These are phyloP conservation scores for Volvariella surrecta DNA, from an alignment of 1,284 basidiomycete species.

Conservation along the genomic window DNA sequence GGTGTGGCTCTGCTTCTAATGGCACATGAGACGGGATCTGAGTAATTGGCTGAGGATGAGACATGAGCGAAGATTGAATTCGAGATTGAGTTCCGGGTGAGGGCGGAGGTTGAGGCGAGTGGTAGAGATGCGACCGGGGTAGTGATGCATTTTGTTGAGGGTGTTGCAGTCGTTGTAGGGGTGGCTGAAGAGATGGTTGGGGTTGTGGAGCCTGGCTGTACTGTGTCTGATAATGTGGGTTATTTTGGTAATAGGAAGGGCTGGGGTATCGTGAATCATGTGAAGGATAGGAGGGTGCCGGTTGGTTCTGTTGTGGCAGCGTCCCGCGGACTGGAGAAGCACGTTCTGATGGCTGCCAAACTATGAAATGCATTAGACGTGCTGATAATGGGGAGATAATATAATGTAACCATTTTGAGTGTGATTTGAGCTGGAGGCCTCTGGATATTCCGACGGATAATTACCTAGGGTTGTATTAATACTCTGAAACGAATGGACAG, in stretches of 20 bases:
- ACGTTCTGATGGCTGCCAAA: conserved; percentile 41
- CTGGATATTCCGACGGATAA: conserved; percentile 13
- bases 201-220: conserved; percentile 1
- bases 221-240: neutral
- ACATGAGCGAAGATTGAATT: too few species aligned
- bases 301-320: conserved; percentile 14
- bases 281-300: conserved; percentile 6
- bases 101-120: conserved; percentile 9
- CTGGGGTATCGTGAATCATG: conserved; percentile 11
- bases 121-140: conserved; percentile 8
- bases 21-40: too few species aligned
- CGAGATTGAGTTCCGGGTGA: too few species aligned
- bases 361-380: conserved; percentile 16
- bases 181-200: neutral
- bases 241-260: conserved; percentile 10
- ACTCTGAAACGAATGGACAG: conserved; percentile 2
- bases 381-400: too few species aligned
- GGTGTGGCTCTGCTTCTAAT: neutral
- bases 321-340: conserved; percentile 45
- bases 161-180: neutral
- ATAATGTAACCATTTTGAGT: too few species aligned
- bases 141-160: neutral
- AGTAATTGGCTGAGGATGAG: too few species aligned
- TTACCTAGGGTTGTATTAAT: conserved; percentile 9
- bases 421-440: conserved; percentile 4